Conservation (phyloP, 495 filamentous ascomycete genomes). For the Aspergillus nanangensis region DNA sequence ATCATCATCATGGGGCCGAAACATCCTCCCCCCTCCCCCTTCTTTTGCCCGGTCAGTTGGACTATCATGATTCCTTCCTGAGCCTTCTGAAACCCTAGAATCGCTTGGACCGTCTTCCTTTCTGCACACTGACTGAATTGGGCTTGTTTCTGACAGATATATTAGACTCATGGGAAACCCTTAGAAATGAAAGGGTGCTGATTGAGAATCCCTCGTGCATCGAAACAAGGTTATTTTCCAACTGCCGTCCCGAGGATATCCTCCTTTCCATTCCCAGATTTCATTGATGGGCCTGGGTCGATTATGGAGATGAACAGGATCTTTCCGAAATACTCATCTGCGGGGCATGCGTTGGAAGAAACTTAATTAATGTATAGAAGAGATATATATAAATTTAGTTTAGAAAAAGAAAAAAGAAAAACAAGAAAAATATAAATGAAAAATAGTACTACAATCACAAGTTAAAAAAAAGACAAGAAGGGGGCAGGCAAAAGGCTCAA, state of each 20-base stretch:
- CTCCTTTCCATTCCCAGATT: constrained; percentile 2
- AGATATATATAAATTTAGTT: constrained; percentile 1
- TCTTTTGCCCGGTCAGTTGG: background rate
- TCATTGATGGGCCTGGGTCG: background rate
- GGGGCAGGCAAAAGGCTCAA: no score
- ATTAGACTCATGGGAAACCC: background rate
- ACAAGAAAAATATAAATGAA: background rate
- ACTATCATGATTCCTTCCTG: no score
- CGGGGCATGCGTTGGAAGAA: constrained; percentile 2
- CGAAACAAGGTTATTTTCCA: constrained; percentile 22
- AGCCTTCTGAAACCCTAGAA: no score
- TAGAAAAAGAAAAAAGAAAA: background rate
- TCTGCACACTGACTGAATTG: no score
- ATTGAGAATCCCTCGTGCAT: constrained; percentile 6
- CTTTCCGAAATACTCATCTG: no score
- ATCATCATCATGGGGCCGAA: no score
- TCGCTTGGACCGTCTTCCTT: no score
- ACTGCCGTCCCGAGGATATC: constrained; percentile 21
- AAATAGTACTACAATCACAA: background rate
- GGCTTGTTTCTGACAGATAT: no score
- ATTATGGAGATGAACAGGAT: no score
- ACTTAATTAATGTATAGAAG: background rate
- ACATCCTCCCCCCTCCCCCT: no score
- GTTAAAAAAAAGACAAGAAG: no score
- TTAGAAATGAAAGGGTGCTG: background rate